Percentiles rank a stretch among this genome's conserved stretches.
These are phyloP conservation scores for Penicillium oxalicum DNA, from an alignment of 2,329 filamentous ascomycete species.

Conservation along the genomic window DNA sequence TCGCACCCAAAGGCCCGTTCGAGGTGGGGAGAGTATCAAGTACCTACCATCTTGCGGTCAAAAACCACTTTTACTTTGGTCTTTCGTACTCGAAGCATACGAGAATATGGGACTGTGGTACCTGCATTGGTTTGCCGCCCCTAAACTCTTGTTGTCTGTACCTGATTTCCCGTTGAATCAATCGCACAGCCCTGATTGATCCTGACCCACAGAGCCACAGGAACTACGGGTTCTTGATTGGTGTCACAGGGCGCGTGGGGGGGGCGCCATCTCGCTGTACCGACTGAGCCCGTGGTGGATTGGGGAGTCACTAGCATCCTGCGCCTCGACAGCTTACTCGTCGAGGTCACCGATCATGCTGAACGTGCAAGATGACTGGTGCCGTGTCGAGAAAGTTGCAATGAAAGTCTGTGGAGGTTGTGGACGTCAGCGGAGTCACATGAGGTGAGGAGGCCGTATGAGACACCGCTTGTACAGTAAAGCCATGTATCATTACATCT, in stretches of 20 bases:
- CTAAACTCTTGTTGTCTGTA: not conserved
- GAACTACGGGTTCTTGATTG: conserved; percentile 10
- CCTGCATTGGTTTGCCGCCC: not conserved
- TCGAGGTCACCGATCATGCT: not conserved
- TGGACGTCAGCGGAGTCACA: not conserved
- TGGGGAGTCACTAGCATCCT: conserved; percentile 10
- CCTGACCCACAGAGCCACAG: not conserved
- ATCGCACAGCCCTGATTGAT: conserved; percentile 9
- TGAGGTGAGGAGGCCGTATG: not conserved
- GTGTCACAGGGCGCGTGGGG: conserved; percentile 5
- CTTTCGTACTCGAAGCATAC: not conserved
- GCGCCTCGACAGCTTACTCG: conserved; percentile 11
- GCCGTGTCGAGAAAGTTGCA: not conserved
- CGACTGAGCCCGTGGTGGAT: conserved; percentile 10
- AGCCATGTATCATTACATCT: too few species aligned
- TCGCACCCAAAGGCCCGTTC: not conserved
- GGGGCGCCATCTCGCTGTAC: conserved; percentile 8
- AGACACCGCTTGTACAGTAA: not conserved
- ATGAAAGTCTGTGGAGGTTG: not conserved
- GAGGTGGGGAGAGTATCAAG: conserved; percentile 2
- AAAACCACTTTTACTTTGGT: not conserved
- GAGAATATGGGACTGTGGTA: not conserved
- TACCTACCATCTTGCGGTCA: conserved; percentile 1
- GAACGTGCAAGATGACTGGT: not conserved
- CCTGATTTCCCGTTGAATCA: conserved; percentile 1